phyloP scores from a whole-genome alignment of 768 basidiomycete species.

The Dioszegia hungarica region DNA sequence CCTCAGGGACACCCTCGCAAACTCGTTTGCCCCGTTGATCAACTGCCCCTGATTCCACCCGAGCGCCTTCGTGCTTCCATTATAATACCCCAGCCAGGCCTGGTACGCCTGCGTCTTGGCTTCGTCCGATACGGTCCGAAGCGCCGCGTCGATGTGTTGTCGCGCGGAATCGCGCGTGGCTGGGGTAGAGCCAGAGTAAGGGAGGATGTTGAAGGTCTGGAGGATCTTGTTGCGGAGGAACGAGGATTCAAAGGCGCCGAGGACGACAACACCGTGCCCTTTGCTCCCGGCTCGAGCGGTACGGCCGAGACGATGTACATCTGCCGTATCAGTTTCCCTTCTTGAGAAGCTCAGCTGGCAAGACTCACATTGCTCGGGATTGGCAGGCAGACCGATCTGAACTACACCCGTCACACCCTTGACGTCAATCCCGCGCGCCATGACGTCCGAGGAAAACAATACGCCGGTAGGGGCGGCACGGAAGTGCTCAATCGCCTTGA shows the following conservation, averaged over 20 bases:
- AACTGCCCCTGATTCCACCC: slow-evolving; percentile 51
- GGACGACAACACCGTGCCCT: slow-evolving; percentile 57
- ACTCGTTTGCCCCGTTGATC: slow-evolving; percentile 51
- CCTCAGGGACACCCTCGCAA: slow-evolving; percentile 30
- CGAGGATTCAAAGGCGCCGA: slow-evolving; percentile 55
- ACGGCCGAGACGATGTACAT: slow-evolving; percentile 52
- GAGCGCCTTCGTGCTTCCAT: slow-evolving; percentile 50
- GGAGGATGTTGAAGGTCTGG: slow-evolving; percentile 51
- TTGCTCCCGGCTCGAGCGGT: slow-evolving; percentile 52
- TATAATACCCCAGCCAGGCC: slow-evolving; percentile 58
- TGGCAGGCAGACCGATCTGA: slow-evolving; percentile 53
- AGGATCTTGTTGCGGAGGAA: slow-evolving; percentile 55
- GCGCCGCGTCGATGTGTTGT: slow-evolving; percentile 30
- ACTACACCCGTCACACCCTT: slow-evolving; percentile 62
- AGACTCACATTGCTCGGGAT: slow-evolving; percentile 48
- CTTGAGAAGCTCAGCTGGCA: background rate
- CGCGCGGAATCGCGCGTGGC: background rate
- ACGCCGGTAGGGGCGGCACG: slow-evolving; percentile 51
- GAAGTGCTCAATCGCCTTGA: slow-evolving; percentile 56
- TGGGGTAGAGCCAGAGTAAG: slow-evolving; percentile 27
- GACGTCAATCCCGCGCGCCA: slow-evolving; percentile 64
- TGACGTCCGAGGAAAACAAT: slow-evolving; percentile 51
- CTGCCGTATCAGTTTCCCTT: slow-evolving; percentile 13
- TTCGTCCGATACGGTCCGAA: slow-evolving; percentile 49
- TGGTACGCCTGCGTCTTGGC: slow-evolving; percentile 57